Base-by-base conservation (phyloP, 768 basidiomycete genomes). In the Hydnomerulius pinastri region DNA sequence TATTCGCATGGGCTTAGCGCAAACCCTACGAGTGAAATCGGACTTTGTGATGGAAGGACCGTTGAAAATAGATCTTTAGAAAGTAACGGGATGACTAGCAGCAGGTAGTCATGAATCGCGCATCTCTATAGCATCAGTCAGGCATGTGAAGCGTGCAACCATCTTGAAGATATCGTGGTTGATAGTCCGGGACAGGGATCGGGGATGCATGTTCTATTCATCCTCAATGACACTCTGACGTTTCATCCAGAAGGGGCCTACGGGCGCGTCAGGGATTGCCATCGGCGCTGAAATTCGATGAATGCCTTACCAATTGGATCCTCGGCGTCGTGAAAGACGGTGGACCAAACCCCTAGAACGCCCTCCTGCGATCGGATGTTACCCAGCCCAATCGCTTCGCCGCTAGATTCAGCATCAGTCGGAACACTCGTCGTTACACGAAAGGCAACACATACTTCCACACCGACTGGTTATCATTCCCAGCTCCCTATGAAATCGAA, bases 391-490 rank as follows among this genome's bases (percentile, higher is more conserved):
- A 88, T 67, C 28, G 77, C 85, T 30, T 81, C 76, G n/a, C 77
- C 82, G 56, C 85, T 86, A 48, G 32, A 24, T 25, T 27, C n/a
- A n/a, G n/a, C n/a, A n/a, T n/a, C n/a, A n/a, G n/a, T n/a, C n/a
- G n/a, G n/a, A n/a, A n/a, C n/a, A n/a, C n/a, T n/a, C n/a, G n/a
- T n/a, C n/a, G n/a, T n/a, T n/a, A n/a, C n/a, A n/a, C n/a, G n/a
- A n/a, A n/a, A n/a, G n/a, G n/a, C n/a, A n/a, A n/a, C n/a, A 68
- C 73, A 18, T 28, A 83, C 82, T 75, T 77, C 84, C 84, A 86
- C 15, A 84, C 74, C 11, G 77, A 70, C 43, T 75, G 71, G 9
- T 72, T 75, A 37, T 72, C 68, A 30, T 82, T 82, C 0, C 83
- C 82, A 27, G 77, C 81, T 21, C 69, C 65, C 78, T 83, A 49